phyloP scores from a whole-genome alignment of 2,329 filamentous ascomycete genomes.

The Lecanicillium sp. region DNA sequence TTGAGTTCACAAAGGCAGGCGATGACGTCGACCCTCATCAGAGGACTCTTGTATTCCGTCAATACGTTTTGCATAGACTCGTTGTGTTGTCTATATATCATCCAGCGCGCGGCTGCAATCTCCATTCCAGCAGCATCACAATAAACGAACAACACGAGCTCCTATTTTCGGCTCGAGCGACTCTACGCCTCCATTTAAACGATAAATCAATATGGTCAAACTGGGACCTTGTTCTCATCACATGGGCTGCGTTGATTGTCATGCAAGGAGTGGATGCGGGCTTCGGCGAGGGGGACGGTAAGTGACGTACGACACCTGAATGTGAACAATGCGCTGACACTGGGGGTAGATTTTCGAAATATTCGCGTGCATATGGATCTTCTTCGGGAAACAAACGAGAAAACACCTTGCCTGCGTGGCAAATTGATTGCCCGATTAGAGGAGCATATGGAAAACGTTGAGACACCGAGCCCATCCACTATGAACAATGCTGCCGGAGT shows the following conservation, averaged over 20 bases:
- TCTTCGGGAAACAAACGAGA: slow-evolving; percentile 20
- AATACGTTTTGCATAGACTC: slow-evolving; percentile 33
- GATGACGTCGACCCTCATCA: slow-evolving; percentile 23
- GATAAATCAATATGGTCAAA: slow-evolving; percentile 35
- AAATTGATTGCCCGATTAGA: slow-evolving; percentile 18
- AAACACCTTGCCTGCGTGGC: slow-evolving; percentile 16
- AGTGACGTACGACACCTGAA: slow-evolving; percentile 3
- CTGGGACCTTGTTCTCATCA: slow-evolving; percentile 36
- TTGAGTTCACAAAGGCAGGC: slow-evolving; percentile 24
- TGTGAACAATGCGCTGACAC: not conserved
- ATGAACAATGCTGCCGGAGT: slow-evolving; percentile 7
- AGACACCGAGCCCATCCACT: slow-evolving; percentile 14
- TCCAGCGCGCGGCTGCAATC: slow-evolving; percentile 29
- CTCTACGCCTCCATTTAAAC: slow-evolving; percentile 29
- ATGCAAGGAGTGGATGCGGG: slow-evolving; percentile 32
- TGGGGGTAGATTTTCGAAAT: slow-evolving; percentile 15
- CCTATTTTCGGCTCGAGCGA: slow-evolving; percentile 30
- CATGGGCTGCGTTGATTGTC: slow-evolving; percentile 35
- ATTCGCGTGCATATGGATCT: slow-evolving; percentile 21
- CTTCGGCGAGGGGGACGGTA: slow-evolving; percentile 29
- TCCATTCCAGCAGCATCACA: slow-evolving; percentile 29
- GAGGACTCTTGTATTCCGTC: slow-evolving; percentile 27
- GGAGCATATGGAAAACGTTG: slow-evolving; percentile 16
- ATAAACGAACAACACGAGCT: slow-evolving; percentile 31
- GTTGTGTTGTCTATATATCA: slow-evolving; percentile 36